These are phyloP conservation scores for Penicillium corylophilum DNA, from an alignment of 2,329 filamentous ascomycete species.

Conservation along the genomic window DNA sequence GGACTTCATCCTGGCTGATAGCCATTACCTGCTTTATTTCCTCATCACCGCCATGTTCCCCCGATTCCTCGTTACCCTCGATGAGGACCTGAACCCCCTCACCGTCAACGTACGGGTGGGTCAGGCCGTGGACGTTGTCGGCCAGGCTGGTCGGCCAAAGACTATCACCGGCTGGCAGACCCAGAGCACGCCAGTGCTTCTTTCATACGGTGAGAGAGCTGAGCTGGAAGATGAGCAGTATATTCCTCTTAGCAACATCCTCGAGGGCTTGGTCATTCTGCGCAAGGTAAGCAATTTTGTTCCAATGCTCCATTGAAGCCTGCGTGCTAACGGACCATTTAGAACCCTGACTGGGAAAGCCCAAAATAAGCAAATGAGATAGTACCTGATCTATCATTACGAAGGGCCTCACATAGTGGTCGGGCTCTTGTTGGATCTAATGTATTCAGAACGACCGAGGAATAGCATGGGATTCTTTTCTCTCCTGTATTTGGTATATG, in stretches of 20 bases:
- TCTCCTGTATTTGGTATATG: slow-evolving; percentile 14
- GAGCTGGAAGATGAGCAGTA: slow-evolving; percentile 98
- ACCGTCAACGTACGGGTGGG: slow-evolving; percentile 96
- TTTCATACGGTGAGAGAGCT: slow-evolving; percentile 92
- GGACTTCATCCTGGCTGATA: slow-evolving; percentile 69
- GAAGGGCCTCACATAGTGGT: slow-evolving; percentile 19
- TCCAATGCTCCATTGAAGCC: neutral
- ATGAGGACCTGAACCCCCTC: slow-evolving; percentile 89
- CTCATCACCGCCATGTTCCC: slow-evolving; percentile 96
- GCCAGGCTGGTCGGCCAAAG: slow-evolving; percentile 94
- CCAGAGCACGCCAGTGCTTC: slow-evolving; percentile 93
- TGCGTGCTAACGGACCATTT: slow-evolving; percentile 25
- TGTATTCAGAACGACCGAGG: slow-evolving; percentile 37
- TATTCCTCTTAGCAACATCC: slow-evolving; percentile 81
- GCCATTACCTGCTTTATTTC: slow-evolving; percentile 96
- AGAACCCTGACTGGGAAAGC: slow-evolving; percentile 50
- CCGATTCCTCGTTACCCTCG: slow-evolving; percentile 91
- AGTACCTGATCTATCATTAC: slow-evolving; percentile 15
- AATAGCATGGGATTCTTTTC: slow-evolving; percentile 31
- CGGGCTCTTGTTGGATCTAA: slow-evolving; percentile 31
- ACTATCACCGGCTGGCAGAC: slow-evolving; percentile 99
- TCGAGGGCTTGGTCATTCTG: slow-evolving; percentile 94
- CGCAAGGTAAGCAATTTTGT: slow-evolving; percentile 71
- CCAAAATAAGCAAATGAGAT: slow-evolving; percentile 33
- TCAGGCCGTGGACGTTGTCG: slow-evolving; percentile 96